Percentiles rank a stretch among this genome's conserved stretches.
Conservation (phyloP, 2,329 filamentous ascomycete genomes). For the Aspergillus pseudoviridinutans region DNA sequence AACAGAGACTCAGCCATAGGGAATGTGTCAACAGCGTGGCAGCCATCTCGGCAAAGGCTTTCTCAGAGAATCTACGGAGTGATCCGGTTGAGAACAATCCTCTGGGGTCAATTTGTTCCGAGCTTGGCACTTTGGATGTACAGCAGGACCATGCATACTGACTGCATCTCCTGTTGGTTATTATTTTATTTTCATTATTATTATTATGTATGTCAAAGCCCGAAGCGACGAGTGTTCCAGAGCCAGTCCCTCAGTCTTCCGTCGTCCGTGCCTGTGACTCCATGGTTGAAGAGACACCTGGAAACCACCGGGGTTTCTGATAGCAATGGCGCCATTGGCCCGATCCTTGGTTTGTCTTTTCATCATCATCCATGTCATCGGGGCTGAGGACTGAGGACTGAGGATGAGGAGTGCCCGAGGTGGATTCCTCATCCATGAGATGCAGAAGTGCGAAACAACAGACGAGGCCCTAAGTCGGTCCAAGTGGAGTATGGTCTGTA, state of each 20-base stretch:
- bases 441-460: not conserved
- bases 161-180: not conserved
- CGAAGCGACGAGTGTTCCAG: not conserved
- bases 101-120: not conserved
- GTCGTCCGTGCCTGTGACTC: no score
- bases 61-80: not conserved
- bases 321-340: not conserved
- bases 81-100: not conserved
- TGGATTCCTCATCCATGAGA: not conserved
- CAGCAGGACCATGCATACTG: not conserved
- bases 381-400: no score
- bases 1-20: no score
- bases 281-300: no score
- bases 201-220: no score
- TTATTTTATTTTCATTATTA: no score
- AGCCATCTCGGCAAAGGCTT: not conserved
- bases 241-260: not conserved
- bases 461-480: not conserved
- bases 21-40: not conserved
- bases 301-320: not conserved
- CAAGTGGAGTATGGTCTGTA: not conserved
- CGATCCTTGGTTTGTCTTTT: not conserved
- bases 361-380: not conserved
- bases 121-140: not conserved
- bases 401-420: not conserved